Percentiles rank a stretch among this genome's conserved stretches.
Evolutionary conservation across 306 rosid genomes (phyloP).

Genomic region (Lupinus albus): DNA sequence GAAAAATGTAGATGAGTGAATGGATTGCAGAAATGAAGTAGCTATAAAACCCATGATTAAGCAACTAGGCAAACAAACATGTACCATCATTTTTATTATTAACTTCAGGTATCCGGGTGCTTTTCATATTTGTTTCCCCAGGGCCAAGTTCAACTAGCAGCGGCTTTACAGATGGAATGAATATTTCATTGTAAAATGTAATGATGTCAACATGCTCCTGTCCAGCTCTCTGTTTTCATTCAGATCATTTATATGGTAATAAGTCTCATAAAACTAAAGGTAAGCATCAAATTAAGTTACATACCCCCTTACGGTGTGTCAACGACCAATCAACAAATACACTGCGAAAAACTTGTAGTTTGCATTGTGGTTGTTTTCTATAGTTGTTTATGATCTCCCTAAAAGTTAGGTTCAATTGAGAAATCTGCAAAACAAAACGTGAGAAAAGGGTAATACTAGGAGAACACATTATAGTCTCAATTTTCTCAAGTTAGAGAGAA

Average conservation of each 20-base stretch:
- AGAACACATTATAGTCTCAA: slow-evolving; percentile 21
- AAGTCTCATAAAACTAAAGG: slow-evolving; percentile 18
- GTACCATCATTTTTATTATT: slow-evolving; percentile 70
- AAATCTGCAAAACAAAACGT: slow-evolving; percentile 74
- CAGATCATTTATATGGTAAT: slow-evolving; percentile 46
- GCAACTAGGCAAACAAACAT: slow-evolving; percentile 26
- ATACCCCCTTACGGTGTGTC: slow-evolving; percentile 76
- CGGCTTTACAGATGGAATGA: slow-evolving; percentile 85
- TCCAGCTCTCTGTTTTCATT: slow-evolving; percentile 67
- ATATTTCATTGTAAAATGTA: slow-evolving; percentile 81
- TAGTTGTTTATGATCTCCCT: slow-evolving; percentile 86
- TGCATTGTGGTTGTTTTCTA: slow-evolving; percentile 93
- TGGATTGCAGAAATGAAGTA: slow-evolving; percentile 26
- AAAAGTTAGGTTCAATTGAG: slow-evolving; percentile 82
- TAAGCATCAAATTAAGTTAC: slow-evolving; percentile 30
- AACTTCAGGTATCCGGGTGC: slow-evolving; percentile 63
- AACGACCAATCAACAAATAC: slow-evolving; percentile 86
- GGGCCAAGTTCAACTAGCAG: slow-evolving; percentile 93
- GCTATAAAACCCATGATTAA: slow-evolving; percentile 13
- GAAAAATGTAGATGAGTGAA: slow-evolving; percentile 37
- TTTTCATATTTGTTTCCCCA: slow-evolving; percentile 59
- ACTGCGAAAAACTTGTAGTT: slow-evolving; percentile 84
- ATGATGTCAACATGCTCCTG: slow-evolving; percentile 92
- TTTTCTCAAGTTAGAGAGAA: slow-evolving; percentile 26
- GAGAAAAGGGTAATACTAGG: slow-evolving; percentile 30